Base-by-base conservation (phyloP, 2,329 filamentous ascomycete species). In the Ascomycota sp. region DNA sequence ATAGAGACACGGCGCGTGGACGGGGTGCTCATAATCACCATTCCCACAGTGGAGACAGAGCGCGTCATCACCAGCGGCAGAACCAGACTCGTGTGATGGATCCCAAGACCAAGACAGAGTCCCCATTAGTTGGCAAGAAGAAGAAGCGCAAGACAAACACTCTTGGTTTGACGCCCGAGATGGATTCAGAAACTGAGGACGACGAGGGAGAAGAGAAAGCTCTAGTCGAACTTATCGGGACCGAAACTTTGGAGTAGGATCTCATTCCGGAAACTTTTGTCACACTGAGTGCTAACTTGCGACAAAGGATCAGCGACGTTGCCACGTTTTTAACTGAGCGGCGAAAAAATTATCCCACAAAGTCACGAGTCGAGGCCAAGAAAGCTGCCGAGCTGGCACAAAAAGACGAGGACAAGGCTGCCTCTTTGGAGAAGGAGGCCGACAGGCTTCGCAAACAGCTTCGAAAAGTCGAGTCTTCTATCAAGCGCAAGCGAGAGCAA, bases 291-390 rank as follows among this genome's bases (percentile, higher is more conserved):
- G n/a, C 10, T 34, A 25, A 34, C 29, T 36, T 6, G n/a, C 12
- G n/a, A 27, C 26, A 25, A 35, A 71, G 65, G 37, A 59, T 68
- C 11, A 68, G 68, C 37, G 83, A 93, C 47, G 64, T 93, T 36
- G 66, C 71, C 21, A 68, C 71, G 6, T 95, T 82, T 72, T 70
- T 91, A 40, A 72, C 72, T 33, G 82, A 92, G 51, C 72, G 86
- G 38, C 76, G 66, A 48, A 76, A 71, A 41, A 74, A 76, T 34
- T 95, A 70, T 49, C 86, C 86, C 2, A 93, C 84, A 2, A 69
- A 71, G 49, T 69, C 70, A 38, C 72, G 79, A 36, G 59, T 72
- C 39, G 64, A 70, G 39, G 69, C 69, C 40, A 79, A 68, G 52
- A 67, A 69, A 40, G 62, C 63, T 43, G 57, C 55, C 37, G 53